phyloP scores from a whole-genome alignment of 495 filamentous ascomycete species.

The Hypomontagnella submonticulosa region DNA sequence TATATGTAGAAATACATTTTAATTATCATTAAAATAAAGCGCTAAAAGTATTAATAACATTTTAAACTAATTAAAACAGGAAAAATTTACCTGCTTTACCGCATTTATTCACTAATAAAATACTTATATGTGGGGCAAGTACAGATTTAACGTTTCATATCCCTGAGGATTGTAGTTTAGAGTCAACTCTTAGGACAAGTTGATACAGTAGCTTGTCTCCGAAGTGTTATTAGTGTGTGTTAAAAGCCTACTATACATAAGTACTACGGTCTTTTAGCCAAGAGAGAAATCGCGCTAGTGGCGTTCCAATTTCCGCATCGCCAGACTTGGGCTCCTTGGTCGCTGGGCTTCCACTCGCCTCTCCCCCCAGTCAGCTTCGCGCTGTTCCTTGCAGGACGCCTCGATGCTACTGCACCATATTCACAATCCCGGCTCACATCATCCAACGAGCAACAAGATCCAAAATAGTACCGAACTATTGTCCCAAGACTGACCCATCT shows the following conservation, averaged over 20 bases:
- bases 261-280: constrained; percentile 34
- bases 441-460: constrained; percentile 37
- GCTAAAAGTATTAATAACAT: too few species aligned
- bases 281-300: constrained; percentile 35
- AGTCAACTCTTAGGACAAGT: neutral
- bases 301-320: constrained; percentile 45
- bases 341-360: constrained; percentile 12
- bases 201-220: neutral
- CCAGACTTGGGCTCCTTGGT: constrained; percentile 6
- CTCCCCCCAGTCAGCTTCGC: constrained; percentile 23
- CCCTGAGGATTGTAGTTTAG: too few species aligned
- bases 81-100: too few species aligned
- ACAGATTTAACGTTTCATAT: too few species aligned
- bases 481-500: constrained; percentile 43
- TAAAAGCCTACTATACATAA: neutral
- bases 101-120: too few species aligned
- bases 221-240: neutral
- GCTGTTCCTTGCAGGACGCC: constrained; percentile 44
- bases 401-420: constrained; percentile 32
- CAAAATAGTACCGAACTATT: constrained; percentile 44
- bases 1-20: too few species aligned
- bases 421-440: constrained; percentile 34
- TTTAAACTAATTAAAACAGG: too few species aligned
- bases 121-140: too few species aligned
- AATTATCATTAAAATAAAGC: too few species aligned